These are phyloP conservation scores for Populus nigra DNA, from an alignment of 345 rosid genomes.

Conservation along the genomic window DNA sequence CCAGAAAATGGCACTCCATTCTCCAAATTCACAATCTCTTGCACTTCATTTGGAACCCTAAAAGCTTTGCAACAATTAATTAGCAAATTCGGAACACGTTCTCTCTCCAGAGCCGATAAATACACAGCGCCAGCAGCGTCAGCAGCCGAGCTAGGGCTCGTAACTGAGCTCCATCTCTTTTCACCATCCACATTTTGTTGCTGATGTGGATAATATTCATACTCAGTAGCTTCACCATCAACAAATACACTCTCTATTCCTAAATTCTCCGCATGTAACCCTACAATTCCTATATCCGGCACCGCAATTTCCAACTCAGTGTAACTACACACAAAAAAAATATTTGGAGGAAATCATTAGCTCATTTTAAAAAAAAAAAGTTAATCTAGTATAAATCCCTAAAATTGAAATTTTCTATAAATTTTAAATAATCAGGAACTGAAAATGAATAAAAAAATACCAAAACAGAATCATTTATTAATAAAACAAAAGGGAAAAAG, in stretches of 20 bases:
- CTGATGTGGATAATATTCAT: constrained; percentile 83
- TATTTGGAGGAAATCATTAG: background rate
- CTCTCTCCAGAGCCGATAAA: constrained; percentile 57
- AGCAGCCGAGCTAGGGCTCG: constrained; percentile 68
- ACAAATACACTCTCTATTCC: constrained; percentile 82
- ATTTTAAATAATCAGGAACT: background rate
- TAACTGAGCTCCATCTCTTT: constrained; percentile 56
- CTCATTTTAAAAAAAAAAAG: background rate
- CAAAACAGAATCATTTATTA: background rate
- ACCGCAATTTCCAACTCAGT: constrained; percentile 89
- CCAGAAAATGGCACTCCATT: constrained; percentile 53
- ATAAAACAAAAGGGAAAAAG: constrained; percentile 8
- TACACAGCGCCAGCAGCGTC: constrained; percentile 73
- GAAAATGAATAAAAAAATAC: background rate
- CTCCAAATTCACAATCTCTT: constrained; percentile 48
- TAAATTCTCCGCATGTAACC: constrained; percentile 87
- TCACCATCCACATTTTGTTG: constrained; percentile 48
- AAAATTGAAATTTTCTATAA: background rate
- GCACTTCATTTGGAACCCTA: constrained; percentile 56
- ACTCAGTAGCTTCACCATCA: constrained; percentile 86
- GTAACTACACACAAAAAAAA: constrained; percentile 42
- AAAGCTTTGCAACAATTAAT: constrained; percentile 91
- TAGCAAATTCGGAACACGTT: constrained; percentile 68
- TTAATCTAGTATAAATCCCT: background rate
- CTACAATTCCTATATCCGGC: constrained; percentile 91